Base-by-base conservation (phyloP, 1,139 yeast species). In the Scheffersomyces titani region DNA sequence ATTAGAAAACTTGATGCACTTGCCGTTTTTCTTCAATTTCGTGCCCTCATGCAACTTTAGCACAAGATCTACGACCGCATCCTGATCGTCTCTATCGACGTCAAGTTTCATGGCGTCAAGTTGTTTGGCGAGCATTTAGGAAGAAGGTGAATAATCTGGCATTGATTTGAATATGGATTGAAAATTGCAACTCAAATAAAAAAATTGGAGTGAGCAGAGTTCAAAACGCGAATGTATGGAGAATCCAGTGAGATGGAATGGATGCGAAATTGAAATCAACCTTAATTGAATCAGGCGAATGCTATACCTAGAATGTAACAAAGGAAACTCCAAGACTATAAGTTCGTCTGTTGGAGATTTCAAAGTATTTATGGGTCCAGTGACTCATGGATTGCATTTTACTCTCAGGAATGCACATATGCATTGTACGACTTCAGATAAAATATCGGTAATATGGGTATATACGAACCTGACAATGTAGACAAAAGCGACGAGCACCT, bases 11-110 rank as follows among this genome's bases (percentile, higher is more conserved):
- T 67, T 70, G 19, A 55, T 63, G 49, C 68, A 65, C 53, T 63
- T 63, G 1, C 76, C 77, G 13, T 66, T 67, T 54, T 66, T 68
- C 55, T 66, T 71, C 30, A 62, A 54, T 18, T 56, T 50, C 2
- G 69, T 62, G 2, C 75, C 62, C 11, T 46, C 49, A n/a, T 46
- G 49, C 16, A 46, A 46, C 24, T 19, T 20, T 16, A 11, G 40
- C 13, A 30, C 40, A 16, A 30, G 40, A 11, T 30, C 40, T 30
- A 30, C 13, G 40, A 30, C 40, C 40, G 13, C 40, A 11, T 30
- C 40, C 40, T 30, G 40, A 13, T 7, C 13, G 40, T 30, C 40
- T 11, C 40, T 30, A 3, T 30, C 16, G 16, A 30, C 40, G 13
- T 30, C 40, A 11, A 30, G 40, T 7, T 7, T 30, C 40, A 30